Evolutionary conservation across 805 yeast species (phyloP), one percentile per base, ranked within the genome.

Genomic region (Ogataea pini): DNA sequence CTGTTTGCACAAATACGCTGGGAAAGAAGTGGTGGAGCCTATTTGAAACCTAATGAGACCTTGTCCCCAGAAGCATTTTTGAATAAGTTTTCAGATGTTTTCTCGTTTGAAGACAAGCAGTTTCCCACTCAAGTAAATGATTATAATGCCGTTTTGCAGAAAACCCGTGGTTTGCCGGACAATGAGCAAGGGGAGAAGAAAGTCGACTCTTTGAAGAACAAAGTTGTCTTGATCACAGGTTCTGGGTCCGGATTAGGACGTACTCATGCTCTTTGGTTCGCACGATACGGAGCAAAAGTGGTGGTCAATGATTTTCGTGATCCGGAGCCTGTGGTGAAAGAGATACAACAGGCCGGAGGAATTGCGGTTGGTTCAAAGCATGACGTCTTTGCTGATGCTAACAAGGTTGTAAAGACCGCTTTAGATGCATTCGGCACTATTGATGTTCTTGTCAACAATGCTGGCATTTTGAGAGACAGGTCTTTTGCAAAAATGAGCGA

Each of bases 191-290:
- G 86, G 7, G 49, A 46, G 9, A 50, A 71, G 5, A 72, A 72
- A 45, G 68, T 73, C 19, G 75, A 86, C 39, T 80, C 89, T 24
- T 72, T 92, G 64, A 82, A 81, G 63, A 90, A 76, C 58, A 88
- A 87, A 70, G 97, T 92, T 48, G 97, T 89, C 29, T 78, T 92
- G 49, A 81, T 92, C 47, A 92, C 98, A 14, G 99, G 99, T 54
- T 91, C 97, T 36, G 97, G 97, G 54, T 84, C 87, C 42, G 99
- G 99, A 40, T 77, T 92, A 59, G 99, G 99, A 53, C 83, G 85
- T 65, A 86, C 90, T 49, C 95, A 92, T 71, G 96, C 98, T 3
- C 70, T 81, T 43, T 77, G 80, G 65, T 85, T 86, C 64, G 97
- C 95, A 48, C 85, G 79, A 67, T 88, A 88, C 60, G 99, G 98